Conservation (phyloP, 148 eudicot genomes). For the Nyssa sinensis region DNA sequence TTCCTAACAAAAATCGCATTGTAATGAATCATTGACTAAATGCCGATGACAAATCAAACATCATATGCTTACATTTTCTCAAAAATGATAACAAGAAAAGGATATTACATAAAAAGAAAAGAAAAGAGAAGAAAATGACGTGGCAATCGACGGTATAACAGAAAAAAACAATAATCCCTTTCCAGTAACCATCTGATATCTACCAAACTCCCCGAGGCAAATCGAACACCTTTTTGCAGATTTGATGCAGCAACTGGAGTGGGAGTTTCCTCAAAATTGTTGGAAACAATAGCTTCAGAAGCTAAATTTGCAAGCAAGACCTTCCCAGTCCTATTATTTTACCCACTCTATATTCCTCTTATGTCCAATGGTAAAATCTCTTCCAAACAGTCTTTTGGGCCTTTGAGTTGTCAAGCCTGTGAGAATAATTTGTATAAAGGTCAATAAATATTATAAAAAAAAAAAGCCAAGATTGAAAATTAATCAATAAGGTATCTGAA, state of each 20-base stretch:
- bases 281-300: slow-evolving; percentile 4
- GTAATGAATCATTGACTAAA: background rate
- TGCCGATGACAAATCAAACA: slow-evolving; percentile 3
- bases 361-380: background rate
- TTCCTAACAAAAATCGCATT: background rate
- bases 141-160: background rate
- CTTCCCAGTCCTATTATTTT: slow-evolving; percentile 6
- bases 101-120: background rate
- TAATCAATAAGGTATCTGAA: background rate
- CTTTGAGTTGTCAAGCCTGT: slow-evolving; percentile 26
- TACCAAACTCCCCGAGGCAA: slow-evolving; percentile 13
- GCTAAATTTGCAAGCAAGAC: background rate
- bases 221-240: background rate
- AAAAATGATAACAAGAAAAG: background rate
- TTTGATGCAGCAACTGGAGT: background rate
- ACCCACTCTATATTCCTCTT: background rate
- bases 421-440: background rate
- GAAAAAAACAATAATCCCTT: background rate
- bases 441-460: slow-evolving; percentile 1
- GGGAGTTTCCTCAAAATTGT: background rate
- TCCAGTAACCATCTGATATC: slow-evolving; percentile 15
- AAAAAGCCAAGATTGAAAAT: background rate
- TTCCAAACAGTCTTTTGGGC: background rate
- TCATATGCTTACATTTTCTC: background rate
- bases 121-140: background rate